Evolutionary conservation across 163 green algal species (phyloP).

Genomic region (Coccomyxa subellipsoidea): DNA sequence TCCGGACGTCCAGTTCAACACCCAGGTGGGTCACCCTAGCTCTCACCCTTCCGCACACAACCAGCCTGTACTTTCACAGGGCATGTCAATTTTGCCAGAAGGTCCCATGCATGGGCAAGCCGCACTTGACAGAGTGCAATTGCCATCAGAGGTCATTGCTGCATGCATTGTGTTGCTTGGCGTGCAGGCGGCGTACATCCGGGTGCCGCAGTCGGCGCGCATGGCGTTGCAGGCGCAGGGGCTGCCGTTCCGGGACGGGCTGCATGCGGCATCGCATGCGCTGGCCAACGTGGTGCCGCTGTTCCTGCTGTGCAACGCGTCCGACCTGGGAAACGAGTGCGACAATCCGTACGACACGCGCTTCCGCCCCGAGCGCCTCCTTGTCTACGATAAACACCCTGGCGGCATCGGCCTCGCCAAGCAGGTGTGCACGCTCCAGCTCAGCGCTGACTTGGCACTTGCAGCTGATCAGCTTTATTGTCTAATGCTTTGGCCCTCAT

Average conservation of each 20-base stretch:
- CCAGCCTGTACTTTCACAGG: no score
- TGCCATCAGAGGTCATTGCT: no score
- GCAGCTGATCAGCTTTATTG: no score
- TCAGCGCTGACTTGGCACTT: no score
- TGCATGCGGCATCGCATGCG: slow-evolving; percentile 88
- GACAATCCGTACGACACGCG: slow-evolving; percentile 84
- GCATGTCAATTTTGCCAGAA: no score
- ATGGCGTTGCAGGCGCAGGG: slow-evolving; percentile 30
- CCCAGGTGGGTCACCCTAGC: slow-evolving; percentile 56
- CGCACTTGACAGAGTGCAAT: no score
- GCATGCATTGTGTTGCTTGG: not conserved
- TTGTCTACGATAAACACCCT: slow-evolving; percentile 90
- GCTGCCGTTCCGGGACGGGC: slow-evolving; percentile 64
- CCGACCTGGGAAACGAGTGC: slow-evolving; percentile 72
- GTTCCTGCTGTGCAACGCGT: slow-evolving; percentile 52
- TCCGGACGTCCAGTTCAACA: slow-evolving; percentile 77
- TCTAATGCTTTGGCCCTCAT: no score
- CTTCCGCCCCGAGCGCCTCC: slow-evolving; percentile 83
- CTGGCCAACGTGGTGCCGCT: slow-evolving; percentile 88
- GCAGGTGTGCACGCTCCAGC: slow-evolving; percentile 42
- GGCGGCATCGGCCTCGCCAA: slow-evolving; percentile 79
- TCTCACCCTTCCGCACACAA: no score
- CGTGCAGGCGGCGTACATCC: slow-evolving; percentile 66
- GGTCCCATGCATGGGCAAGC: no score
- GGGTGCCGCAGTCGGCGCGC: slow-evolving; percentile 63